These are phyloP conservation scores for Metarhizium robertsii DNA, from an alignment of 2,329 filamentous ascomycete species.

Conservation along the genomic window DNA sequence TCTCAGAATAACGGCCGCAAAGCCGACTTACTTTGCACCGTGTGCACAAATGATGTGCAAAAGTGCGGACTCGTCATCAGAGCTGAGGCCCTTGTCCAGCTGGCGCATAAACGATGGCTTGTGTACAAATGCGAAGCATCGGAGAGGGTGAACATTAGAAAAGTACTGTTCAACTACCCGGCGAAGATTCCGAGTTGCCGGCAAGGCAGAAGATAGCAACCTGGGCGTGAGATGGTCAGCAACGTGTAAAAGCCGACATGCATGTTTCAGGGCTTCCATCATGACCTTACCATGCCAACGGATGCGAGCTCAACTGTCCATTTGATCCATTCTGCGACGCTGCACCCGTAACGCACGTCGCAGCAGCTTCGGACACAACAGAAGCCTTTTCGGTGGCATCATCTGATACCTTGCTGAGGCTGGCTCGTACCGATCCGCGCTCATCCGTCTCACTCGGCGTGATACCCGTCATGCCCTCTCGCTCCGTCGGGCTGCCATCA, in stretches of 20 bases:
- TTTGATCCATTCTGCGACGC: background rate
- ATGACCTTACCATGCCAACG: slow-evolving; percentile 1
- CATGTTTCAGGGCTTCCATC: background rate
- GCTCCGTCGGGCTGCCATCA: background rate
- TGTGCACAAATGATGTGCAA: slow-evolving; percentile 28
- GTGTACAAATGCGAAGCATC: slow-evolving; percentile 31
- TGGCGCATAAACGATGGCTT: slow-evolving; percentile 29
- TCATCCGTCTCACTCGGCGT: background rate
- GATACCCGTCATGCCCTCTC: background rate
- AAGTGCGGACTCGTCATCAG: slow-evolving; percentile 26
- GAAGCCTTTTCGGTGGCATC: background rate
- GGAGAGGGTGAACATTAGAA: slow-evolving; percentile 29
- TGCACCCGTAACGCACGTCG: background rate
- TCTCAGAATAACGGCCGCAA: too few relatives aligned
- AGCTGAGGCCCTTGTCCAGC: slow-evolving; percentile 25
- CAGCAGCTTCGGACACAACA: background rate
- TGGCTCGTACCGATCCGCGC: background rate
- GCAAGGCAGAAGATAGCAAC: slow-evolving; percentile 24
- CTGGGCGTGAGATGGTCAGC: slow-evolving; percentile 9
- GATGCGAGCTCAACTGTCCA: slow-evolving; percentile 1
- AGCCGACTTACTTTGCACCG: slow-evolving; percentile 24
- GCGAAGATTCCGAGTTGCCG: slow-evolving; percentile 23
- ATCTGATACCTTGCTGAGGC: background rate
- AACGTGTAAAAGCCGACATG: background rate
- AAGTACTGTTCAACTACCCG: slow-evolving; percentile 29